Conservation (phyloP, 139 green algal species). For the Micractinium sp. region DNA sequence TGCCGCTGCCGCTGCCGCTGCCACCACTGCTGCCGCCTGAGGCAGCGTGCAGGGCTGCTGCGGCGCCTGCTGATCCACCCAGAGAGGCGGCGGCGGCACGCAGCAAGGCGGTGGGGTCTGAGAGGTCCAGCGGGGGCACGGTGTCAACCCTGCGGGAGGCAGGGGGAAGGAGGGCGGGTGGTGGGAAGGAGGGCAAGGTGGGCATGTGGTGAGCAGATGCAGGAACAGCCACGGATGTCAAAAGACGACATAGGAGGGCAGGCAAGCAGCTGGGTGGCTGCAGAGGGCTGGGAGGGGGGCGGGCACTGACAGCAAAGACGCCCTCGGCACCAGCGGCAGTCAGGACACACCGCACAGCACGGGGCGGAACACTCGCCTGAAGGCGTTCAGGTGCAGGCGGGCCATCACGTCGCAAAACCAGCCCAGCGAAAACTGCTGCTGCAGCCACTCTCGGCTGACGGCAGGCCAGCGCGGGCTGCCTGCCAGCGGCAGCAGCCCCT, state of each 20-base stretch:
- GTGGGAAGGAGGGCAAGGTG: background rate
- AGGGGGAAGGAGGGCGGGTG: background rate
- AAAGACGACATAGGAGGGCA: background rate
- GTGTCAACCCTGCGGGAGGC: conserved; percentile 48
- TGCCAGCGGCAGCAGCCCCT: conserved; percentile 30
- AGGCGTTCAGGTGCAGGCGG: conserved; percentile 60
- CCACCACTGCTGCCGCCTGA: background rate
- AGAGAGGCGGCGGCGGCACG: conserved; percentile 6
- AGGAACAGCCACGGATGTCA: background rate
- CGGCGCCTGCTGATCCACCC: background rate
- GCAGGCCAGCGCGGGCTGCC: background rate
- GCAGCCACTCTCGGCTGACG: background rate
- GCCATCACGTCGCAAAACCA: conserved; percentile 43
- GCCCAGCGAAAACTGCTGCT: background rate
- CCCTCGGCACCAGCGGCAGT: background rate
- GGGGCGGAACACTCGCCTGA: conserved; percentile 25
- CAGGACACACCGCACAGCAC: background rate
- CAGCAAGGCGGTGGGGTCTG: conserved; percentile 31
- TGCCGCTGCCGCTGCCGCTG: background rate
- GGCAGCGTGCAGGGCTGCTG: background rate
- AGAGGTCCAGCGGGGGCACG: conserved; percentile 10
- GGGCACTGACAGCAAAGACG: background rate
- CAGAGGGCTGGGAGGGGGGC: background rate
- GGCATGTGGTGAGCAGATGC: background rate
- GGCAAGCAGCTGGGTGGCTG: background rate